phyloP scores from a whole-genome alignment of 108 stramenopile genomes.

The Parietichytrium sp. region DNA sequence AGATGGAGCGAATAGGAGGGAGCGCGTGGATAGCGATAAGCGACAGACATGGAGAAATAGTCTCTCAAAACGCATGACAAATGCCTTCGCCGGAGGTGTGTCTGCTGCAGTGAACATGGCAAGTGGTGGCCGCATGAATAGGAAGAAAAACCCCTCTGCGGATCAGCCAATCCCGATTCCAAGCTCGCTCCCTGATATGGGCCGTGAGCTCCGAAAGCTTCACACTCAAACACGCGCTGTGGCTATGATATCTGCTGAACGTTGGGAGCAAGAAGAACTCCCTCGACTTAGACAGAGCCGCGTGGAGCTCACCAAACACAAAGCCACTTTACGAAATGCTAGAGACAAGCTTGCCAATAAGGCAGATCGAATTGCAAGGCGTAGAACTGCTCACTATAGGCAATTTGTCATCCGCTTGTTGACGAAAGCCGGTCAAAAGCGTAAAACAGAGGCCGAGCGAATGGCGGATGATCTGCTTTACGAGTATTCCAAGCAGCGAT shows the following conservation, averaged over 20 bases:
- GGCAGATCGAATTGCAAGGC: not conserved
- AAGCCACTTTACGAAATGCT: not conserved
- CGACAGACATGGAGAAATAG: too few relatives aligned
- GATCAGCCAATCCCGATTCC: slow-evolving; percentile 8
- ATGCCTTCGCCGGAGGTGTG: too few relatives aligned
- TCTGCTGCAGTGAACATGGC: too few relatives aligned
- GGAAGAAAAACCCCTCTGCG: too few relatives aligned
- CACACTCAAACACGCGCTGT: not conserved
- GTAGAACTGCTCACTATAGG: not conserved
- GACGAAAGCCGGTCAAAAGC: not conserved
- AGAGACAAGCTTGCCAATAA: not conserved
- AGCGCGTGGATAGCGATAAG: too few relatives aligned
- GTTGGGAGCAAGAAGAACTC: not conserved
- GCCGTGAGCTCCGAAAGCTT: slow-evolving; percentile 22
- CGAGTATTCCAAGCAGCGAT: not conserved
- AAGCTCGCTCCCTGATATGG: not conserved
- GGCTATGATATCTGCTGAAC: not conserved
- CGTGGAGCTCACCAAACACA: not conserved
- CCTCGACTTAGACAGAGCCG: not conserved
- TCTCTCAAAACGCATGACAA: too few relatives aligned
- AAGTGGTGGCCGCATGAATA: too few relatives aligned
- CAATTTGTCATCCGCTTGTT: not conserved
- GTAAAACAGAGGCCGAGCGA: not conserved
- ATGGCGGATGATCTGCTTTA: slow-evolving; percentile 14
- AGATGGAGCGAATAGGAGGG: not conserved